Percentiles rank a stretch among this genome's conserved stretches.
Conservation (phyloP, 2,329 filamentous ascomycete genomes). For the Ophiostoma pallidulum region DNA sequence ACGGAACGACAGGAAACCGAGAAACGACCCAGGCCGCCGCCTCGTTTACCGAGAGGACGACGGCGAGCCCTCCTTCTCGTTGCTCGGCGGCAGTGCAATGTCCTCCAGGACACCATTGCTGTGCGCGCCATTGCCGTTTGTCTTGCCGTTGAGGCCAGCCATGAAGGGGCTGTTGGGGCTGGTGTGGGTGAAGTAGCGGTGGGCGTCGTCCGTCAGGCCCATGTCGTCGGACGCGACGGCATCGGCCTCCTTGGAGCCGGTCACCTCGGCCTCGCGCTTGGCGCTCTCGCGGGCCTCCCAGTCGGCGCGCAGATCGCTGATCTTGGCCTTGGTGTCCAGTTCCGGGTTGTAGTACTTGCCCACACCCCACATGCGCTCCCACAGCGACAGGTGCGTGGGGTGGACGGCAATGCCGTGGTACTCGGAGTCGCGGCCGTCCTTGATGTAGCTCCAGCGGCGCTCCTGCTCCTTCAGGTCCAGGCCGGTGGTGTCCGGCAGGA, state of each 20-base stretch:
- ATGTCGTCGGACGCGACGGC: slow-evolving; percentile 36
- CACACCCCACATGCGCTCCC: slow-evolving; percentile 71
- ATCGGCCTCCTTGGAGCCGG: slow-evolving; percentile 24
- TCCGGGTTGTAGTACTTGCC: slow-evolving; percentile 78
- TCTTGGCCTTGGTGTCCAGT: slow-evolving; percentile 72
- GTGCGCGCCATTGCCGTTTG: no score
- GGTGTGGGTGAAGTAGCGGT: slow-evolving; percentile 42
- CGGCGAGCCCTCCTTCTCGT: neutral
- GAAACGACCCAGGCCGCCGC: no score
- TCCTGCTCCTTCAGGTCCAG: slow-evolving; percentile 97
- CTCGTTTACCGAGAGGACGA: neutral
- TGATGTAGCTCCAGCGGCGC: slow-evolving; percentile 82
- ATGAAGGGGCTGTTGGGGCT: slow-evolving; percentile 16
- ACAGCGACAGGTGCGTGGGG: slow-evolving; percentile 75
- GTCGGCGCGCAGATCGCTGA: slow-evolving; percentile 66
- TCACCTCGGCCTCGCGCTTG: slow-evolving; percentile 39
- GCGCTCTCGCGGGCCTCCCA: slow-evolving; percentile 45
- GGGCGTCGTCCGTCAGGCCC: slow-evolving; percentile 43
- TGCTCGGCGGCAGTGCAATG: slow-evolving; percentile 4
- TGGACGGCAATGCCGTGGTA: slow-evolving; percentile 94
- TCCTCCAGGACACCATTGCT: slow-evolving; percentile 13
- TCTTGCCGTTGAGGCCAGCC: slow-evolving; percentile 7
- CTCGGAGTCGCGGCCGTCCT: slow-evolving; percentile 63
- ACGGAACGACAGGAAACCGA: no score
- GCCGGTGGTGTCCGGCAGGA: slow-evolving; percentile 93